Conservation (phyloP, 78 protist species). For the Polysphondylium violaceum region DNA sequence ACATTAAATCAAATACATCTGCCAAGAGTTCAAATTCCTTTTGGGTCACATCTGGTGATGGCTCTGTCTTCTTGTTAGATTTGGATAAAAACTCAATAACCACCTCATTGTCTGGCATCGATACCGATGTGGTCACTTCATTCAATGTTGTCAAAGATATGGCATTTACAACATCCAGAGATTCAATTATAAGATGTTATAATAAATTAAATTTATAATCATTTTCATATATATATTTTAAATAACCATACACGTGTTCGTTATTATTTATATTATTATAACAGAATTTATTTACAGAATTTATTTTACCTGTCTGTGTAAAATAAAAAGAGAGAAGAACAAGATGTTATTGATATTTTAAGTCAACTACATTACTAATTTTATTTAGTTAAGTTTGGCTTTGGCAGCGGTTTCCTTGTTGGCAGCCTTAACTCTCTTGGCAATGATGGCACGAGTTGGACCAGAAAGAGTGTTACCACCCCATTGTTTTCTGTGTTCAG, state of each 20-base stretch:
- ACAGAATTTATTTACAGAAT: no score
- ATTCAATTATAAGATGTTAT: constrained; percentile 63
- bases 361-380: no score
- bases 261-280: background rate
- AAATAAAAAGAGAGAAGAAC: background rate
- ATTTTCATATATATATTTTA: background rate
- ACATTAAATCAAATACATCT: background rate
- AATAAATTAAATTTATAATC: background rate
- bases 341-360: no score
- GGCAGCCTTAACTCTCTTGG: constrained; percentile 58
- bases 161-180: constrained; percentile 40
- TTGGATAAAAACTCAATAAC: background rate
- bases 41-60: constrained; percentile 52
- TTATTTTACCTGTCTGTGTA: no score
- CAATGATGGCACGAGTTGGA: constrained; percentile 19
- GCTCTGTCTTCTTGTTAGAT: constrained; percentile 20
- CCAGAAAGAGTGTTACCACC: constrained; percentile 73
- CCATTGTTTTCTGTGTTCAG: constrained; percentile 74
- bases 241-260: background rate
- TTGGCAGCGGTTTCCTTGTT: constrained; percentile 57
- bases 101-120: constrained; percentile 65
- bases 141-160: constrained; percentile 13
- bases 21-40: constrained; percentile 3
- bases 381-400: no score
- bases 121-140: constrained; percentile 69